Conservation (phyloP, 129 eudicot species). For the Tagetes erecta region DNA sequence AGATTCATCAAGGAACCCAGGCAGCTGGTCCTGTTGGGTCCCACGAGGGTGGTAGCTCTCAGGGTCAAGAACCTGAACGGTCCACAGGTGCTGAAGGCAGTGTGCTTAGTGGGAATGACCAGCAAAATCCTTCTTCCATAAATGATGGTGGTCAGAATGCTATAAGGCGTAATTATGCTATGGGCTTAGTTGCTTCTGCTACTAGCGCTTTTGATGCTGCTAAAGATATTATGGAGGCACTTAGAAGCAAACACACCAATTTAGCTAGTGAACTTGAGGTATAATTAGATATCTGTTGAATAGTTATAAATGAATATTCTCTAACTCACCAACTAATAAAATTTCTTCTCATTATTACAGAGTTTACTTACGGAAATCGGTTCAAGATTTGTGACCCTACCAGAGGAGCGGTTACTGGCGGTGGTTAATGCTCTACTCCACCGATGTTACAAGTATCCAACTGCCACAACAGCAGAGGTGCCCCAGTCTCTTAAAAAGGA, state of each 20-base stretch:
- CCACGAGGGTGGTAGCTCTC: slow-evolving; percentile 72
- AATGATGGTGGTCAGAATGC: slow-evolving; percentile 75
- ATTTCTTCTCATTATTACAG: slow-evolving; percentile 41
- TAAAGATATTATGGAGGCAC: slow-evolving; percentile 97
- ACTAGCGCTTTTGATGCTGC: slow-evolving; percentile 99
- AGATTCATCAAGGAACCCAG: slow-evolving; percentile 68
- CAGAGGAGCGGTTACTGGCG: slow-evolving; percentile 94
- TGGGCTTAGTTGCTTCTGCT: slow-evolving; percentile 90
- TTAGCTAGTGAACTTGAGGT: slow-evolving; percentile 99
- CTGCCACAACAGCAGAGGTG: slow-evolving; percentile 98
- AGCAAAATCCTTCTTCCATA: slow-evolving; percentile 55
- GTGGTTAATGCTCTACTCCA: slow-evolving; percentile 97
- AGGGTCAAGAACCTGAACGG: slow-evolving; percentile 84
- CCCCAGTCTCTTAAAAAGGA: slow-evolving; percentile 97
- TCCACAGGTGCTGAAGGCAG: slow-evolving; percentile 57
- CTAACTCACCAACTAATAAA: neutral
- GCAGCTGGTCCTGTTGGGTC: slow-evolving; percentile 57
- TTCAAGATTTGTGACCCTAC: slow-evolving; percentile 92
- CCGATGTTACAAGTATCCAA: slow-evolving; percentile 95
- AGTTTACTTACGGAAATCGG: slow-evolving; percentile 95
- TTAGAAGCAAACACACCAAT: slow-evolving; percentile 92
- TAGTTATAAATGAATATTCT: neutral
- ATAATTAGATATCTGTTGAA: neutral
- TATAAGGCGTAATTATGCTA: slow-evolving; percentile 76
- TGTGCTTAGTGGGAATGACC: slow-evolving; percentile 57